These are phyloP conservation scores for Vigna hirtella DNA, from an alignment of 306 rosid species.

Conservation along the genomic window DNA sequence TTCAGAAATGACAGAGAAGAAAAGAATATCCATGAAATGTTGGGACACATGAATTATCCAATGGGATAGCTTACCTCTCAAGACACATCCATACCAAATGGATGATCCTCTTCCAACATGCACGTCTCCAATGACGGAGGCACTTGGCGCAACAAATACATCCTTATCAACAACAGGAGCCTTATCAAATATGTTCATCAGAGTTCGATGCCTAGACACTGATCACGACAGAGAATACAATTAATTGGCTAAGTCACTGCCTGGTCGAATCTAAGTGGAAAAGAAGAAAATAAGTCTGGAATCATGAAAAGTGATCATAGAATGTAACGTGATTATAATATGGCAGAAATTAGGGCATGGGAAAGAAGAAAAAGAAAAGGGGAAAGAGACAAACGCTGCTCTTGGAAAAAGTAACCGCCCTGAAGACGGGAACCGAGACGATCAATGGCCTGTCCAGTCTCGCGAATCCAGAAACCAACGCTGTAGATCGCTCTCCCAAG, in stretches of 20 bases:
- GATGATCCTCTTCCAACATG: constrained; percentile 84
- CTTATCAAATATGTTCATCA: constrained; percentile 91
- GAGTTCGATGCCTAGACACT: constrained; percentile 96
- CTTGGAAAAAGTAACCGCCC: constrained; percentile 75
- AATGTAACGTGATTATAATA: neutral
- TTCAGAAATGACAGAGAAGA: constrained; percentile 16
- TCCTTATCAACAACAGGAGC: constrained; percentile 85
- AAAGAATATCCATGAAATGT: neutral
- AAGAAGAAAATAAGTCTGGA: neutral
- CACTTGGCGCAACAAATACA: constrained; percentile 93
- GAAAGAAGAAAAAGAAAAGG: neutral
- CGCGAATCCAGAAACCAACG: constrained; percentile 84
- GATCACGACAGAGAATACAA: constrained; percentile 13
- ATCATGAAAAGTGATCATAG: neutral
- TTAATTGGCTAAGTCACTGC: neutral
- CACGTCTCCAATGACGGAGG: constrained; percentile 87
- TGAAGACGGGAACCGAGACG: constrained; percentile 87
- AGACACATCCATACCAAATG: constrained; percentile 94
- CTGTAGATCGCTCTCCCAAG: constrained; percentile 80
- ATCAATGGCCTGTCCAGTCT: constrained; percentile 87
- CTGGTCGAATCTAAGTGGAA: neutral
- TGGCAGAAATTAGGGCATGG: neutral
- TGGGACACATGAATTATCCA: constrained; percentile 7
- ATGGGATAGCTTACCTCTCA: constrained; percentile 73
- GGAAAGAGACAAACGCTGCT: constrained; percentile 63